phyloP scores from a whole-genome alignment of 202 grass and related monocot genomes.

The Setaria italica region DNA sequence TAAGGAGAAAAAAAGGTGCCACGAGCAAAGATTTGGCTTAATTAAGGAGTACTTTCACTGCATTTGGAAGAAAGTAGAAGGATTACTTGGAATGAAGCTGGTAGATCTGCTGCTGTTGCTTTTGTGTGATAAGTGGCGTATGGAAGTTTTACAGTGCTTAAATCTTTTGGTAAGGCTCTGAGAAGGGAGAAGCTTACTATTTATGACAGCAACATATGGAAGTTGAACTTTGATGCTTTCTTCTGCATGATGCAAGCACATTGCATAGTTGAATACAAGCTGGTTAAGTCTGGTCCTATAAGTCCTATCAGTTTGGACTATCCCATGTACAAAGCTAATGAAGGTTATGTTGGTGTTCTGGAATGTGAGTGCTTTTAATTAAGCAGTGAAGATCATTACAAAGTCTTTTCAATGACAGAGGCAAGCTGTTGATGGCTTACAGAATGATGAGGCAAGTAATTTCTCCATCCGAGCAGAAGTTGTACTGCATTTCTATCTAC shows the following conservation, averaged over 20 bases:
- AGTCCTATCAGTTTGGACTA: not conserved
- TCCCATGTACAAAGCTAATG: constrained; percentile 20
- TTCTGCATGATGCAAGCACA: constrained; percentile 27
- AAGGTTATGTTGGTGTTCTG: constrained; percentile 24
- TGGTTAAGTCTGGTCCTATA: constrained; percentile 28
- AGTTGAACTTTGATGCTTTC: constrained; percentile 45
- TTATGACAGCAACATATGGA: constrained; percentile 5
- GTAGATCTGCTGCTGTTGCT: not conserved
- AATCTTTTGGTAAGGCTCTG: constrained; percentile 5
- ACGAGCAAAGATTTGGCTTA: not conserved
- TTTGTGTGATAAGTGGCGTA: not conserved
- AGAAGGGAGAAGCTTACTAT: constrained; percentile 21
- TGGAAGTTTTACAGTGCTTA: constrained; percentile 17
- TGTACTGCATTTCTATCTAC: constrained; percentile 39
- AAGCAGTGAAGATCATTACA: constrained; percentile 15
- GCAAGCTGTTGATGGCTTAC: constrained; percentile 47
- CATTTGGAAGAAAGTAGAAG: constrained; percentile 7
- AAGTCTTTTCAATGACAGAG: constrained; percentile 39
- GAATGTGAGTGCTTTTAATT: constrained; percentile 17
- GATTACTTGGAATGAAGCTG: not conserved
- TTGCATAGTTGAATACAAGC: constrained; percentile 36
- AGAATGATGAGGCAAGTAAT: constrained; percentile 64
- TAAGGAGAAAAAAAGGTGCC: not conserved
- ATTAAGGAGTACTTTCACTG: not conserved
- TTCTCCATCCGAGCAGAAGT: constrained; percentile 45